Evolutionary conservation across 2,329 filamentous ascomycete genomes (phyloP), one percentile per base, ranked within the genome.

Genomic region (Zymoseptoria ardabiliae): DNA sequence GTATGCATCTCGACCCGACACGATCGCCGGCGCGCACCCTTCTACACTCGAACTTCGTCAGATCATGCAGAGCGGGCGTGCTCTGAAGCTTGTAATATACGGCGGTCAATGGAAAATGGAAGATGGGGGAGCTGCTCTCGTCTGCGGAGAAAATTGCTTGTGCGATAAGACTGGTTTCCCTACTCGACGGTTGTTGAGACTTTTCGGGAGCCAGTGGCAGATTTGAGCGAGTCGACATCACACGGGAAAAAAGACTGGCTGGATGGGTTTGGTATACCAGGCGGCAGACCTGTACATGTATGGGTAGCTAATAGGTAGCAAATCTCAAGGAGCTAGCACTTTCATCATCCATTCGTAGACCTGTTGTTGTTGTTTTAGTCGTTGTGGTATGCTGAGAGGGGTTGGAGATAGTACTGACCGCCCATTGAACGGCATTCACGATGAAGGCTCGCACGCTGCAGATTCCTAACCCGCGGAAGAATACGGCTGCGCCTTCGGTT

Each of bases 341-440:
- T 70, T 71, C 88, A 96, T 93, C 69, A 90, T 83, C 85, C 88
- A 91, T 76, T 97, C 92, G 72, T 97, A 97, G 5, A 68, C 63
- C 68, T 70, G 30, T 55, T 11, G 13, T 50, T 21, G n/a, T 54
- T 9, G n/a, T 17, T 20, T 54, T 50, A 20, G 35, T 19, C 28
- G 41, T 49, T 5, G 11, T 25, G 22, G 41, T 45, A 53, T 19
- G 19, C 51, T 3, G 41, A 30, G 10, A 21, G 9, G 25, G 25
- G 20, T n/a, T 51, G 30, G 53, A 22, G 50, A 19, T 45, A 3
- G 35, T 21, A 64, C 68, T 63, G 57, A 90, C 84, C 22, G 88
- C 88, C 92, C 92, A 97, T 77, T 87, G 85, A n/a, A 90, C 88
- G 2, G 93, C 92, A 77, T 97, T 97, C 48, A 97, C 93, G 56